Evolutionary conservation across 192 early-diverging fungal species (phyloP).

Genomic region (Fimicolochytrium jonesii): DNA sequence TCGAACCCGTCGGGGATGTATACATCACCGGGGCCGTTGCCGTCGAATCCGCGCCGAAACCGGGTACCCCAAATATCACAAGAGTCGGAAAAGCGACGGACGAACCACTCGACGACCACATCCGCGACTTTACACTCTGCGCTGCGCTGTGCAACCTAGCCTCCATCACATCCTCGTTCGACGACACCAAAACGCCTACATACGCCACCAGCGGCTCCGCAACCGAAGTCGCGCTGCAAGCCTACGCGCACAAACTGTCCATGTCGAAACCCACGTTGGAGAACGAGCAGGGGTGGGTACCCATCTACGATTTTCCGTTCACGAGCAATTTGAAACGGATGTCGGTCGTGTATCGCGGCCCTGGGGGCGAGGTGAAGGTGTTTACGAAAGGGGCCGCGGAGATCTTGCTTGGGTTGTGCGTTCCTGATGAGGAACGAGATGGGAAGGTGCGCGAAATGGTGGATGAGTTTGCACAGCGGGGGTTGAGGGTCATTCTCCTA

Average conservation of each 20-base stretch:
- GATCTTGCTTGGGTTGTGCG: slow-evolving; percentile 37
- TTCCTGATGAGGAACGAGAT: neutral
- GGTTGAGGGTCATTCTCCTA: slow-evolving; percentile 5
- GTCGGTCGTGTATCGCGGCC: slow-evolving; percentile 31
- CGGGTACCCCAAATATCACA: neutral
- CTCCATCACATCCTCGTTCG: too few species aligned
- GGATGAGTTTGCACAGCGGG: neutral
- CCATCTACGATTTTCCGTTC: slow-evolving; percentile 28
- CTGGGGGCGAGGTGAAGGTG: slow-evolving; percentile 5
- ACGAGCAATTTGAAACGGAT: slow-evolving; percentile 30
- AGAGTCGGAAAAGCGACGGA: neutral
- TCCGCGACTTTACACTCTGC: neutral
- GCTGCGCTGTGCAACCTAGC: slow-evolving; percentile 8
- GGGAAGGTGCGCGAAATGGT: neutral
- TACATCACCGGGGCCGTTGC: neutral
- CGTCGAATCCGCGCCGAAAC: neutral
- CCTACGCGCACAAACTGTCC: slow-evolving; percentile 23
- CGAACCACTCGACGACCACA: too few species aligned
- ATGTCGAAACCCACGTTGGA: neutral
- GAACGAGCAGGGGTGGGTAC: slow-evolving; percentile 10
- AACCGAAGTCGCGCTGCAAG: slow-evolving; percentile 33
- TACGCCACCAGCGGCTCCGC: slow-evolving; percentile 24
- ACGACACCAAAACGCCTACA: too few species aligned
- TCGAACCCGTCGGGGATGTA: neutral
- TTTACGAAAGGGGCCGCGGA: slow-evolving; percentile 58